Evolutionary conservation across 371 early-diverging fungal genomes (phyloP).

Genomic region (Mucor plumbeus): DNA sequence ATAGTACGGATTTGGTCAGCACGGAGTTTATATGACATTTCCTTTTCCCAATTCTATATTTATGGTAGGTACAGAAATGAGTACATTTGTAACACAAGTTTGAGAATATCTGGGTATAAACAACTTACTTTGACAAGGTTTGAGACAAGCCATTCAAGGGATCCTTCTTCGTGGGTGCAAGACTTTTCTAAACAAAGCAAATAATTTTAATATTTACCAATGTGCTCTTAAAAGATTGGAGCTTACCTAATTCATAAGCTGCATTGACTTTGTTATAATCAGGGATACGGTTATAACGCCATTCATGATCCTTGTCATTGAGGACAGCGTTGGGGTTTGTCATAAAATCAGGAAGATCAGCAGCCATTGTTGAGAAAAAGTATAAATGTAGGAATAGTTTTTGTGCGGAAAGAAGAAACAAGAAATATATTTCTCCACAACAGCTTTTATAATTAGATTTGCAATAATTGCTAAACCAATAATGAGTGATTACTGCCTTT

Average conservation of each 20-base stretch:
- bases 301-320: slow-evolving; percentile 50
- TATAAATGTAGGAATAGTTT: background rate
- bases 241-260: slow-evolving; percentile 46
- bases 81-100: background rate
- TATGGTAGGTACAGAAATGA: background rate
- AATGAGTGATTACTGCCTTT: background rate
- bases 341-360: slow-evolving; percentile 57
- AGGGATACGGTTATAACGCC: slow-evolving; percentile 56
- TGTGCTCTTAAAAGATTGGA: background rate
- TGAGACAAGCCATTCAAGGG: slow-evolving; percentile 52
- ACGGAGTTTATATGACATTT: slow-evolving; percentile 56
- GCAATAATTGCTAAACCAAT: background rate
- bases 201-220: background rate
- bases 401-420: background rate
- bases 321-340: slow-evolving; percentile 61
- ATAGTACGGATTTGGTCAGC: slow-evolving; percentile 60
- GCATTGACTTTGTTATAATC: slow-evolving; percentile 56
- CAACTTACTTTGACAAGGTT: slow-evolving; percentile 54
- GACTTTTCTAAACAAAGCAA: slow-evolving; percentile 38
- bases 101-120: background rate
- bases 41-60: slow-evolving; percentile 61
- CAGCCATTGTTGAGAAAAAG: slow-evolving; percentile 24
- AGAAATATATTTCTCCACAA: background rate
- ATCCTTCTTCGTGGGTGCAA: slow-evolving; percentile 48
- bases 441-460: background rate